Base-by-base conservation (phyloP, 371 early-diverging fungal species). In the Saksenaea oblongispora region DNA sequence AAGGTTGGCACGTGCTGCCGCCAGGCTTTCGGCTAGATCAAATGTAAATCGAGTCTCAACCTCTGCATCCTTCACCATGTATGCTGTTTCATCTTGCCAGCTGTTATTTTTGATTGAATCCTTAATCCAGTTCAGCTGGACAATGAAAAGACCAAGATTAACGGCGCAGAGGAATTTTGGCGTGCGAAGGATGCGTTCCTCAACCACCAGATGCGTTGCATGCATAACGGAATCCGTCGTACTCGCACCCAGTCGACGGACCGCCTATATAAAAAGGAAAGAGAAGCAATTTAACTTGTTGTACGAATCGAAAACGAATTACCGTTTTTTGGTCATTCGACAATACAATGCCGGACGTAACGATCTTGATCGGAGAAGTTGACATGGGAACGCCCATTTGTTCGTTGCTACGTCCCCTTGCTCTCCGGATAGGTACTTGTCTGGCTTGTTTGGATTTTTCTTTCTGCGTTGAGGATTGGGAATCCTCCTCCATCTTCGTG, bases 161-260 rank as follows among this genome's bases (percentile, higher is more conserved):
- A 72, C 54, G 7, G 68, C 72, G 54, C 62, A 62, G 10, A 72
- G 51, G 26, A 67, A 65, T 13, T 72, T 72, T 15, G 67, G 60
- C 5, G 72, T 72, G 15, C 66, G 61, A 8, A 65, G 22, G 0
- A 65, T 47, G 18, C 51, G 26, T 27, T 67, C 54, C 22, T 53
- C 56, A 1, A 62, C 65, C 1, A 72, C 28, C 1, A 72, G 31
- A 44, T 63, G 63, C 4, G 59, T 65, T 14, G 68, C 68, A 11
- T 62, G 24, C 1, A 18, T n/a, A 22, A 72, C 59, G 31, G 58
- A 41, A 1, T 67, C 58, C 1, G 58, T 41, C 24, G 53, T 31
- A 15, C 34, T 24, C 1, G 57, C 61, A 22, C 71, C 64, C 5
- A 63, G 41, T 24, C 28, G 14, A 37, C 57, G 60, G 22, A 63